Evolutionary conservation across 148 eudicot species (phyloP).

Genomic region (Spergularia bocconei): DNA sequence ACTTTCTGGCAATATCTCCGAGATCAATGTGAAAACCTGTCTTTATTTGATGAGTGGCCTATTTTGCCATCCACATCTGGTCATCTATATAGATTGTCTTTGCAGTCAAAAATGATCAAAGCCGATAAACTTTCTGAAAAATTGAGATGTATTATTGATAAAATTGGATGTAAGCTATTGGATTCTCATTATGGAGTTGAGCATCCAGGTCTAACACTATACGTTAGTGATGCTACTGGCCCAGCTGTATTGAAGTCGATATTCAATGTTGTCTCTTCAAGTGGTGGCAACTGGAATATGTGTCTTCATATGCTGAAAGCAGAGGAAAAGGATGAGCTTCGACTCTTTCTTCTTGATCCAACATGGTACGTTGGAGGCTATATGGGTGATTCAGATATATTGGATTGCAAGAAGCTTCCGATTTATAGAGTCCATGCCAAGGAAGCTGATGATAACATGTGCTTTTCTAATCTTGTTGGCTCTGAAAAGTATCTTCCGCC

Average conservation of each 20-base stretch:
- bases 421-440: conserved; percentile 59
- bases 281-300: conserved; percentile 40
- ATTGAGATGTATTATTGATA: conserved; percentile 58
- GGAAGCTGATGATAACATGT: conserved; percentile 44
- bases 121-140: conserved; percentile 55
- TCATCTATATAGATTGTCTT: conserved; percentile 68
- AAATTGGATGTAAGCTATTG: conserved; percentile 82
- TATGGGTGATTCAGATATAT: conserved; percentile 57
- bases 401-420: conserved; percentile 74
- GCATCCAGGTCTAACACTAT: conserved; percentile 66
- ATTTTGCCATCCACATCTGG: conserved; percentile 83
- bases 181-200: conserved; percentile 56
- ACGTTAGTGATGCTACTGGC: conserved; percentile 66
- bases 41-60: conserved; percentile 89
- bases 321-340: conserved; percentile 84
- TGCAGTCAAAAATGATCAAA: conserved; percentile 63
- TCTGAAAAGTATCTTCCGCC: conserved; percentile 78
- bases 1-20: conserved; percentile 81
- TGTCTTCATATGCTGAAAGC: conserved; percentile 48
- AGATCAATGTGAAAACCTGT: conserved; percentile 51
- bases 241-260: conserved; percentile 68
- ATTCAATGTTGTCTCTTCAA: conserved; percentile 56
- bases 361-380: conserved; percentile 73
- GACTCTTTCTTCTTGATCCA: conserved; percentile 76
- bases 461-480: conserved; percentile 66